Percentiles rank a stretch among this genome's conserved stretches.
phyloP scores from a whole-genome alignment of 495 filamentous ascomycete species.

The Tuber melanosporum region DNA sequence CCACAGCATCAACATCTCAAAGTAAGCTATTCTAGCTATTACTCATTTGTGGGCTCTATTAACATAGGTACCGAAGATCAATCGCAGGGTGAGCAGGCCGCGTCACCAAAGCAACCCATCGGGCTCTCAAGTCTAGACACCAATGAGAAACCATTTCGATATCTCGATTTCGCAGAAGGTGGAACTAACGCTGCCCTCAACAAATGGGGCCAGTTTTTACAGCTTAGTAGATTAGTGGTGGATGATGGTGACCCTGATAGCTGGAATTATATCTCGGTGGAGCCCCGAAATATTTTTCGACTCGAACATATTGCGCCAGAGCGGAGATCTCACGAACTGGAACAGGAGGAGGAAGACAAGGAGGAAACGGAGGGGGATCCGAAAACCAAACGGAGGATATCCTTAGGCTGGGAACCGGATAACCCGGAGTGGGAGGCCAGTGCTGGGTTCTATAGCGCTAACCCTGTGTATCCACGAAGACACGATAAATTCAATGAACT shows the following conservation, averaged over 20 bases:
- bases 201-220: neutral
- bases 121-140: neutral
- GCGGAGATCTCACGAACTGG: too few relatives aligned
- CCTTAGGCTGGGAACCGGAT: neutral
- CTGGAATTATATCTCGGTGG: neutral
- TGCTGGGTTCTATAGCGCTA: neutral
- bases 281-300: neutral
- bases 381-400: neutral
- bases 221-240: neutral
- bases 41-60: neutral
- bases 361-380: too few relatives aligned
- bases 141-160: neutral
- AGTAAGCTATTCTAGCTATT: neutral
- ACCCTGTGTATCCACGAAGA: neutral
- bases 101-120: too few relatives aligned
- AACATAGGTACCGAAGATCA: neutral
- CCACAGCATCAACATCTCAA: neutral
- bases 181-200: neutral
- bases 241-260: neutral
- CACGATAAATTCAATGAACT: neutral
- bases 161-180: conserved; percentile 1
- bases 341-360: too few relatives aligned
- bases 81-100: neutral
- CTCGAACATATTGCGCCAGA: neutral
- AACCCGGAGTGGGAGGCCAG: neutral